These are phyloP conservation scores for Amanita pallidorosea DNA, from an alignment of 768 basidiomycete species.

Conservation along the genomic window DNA sequence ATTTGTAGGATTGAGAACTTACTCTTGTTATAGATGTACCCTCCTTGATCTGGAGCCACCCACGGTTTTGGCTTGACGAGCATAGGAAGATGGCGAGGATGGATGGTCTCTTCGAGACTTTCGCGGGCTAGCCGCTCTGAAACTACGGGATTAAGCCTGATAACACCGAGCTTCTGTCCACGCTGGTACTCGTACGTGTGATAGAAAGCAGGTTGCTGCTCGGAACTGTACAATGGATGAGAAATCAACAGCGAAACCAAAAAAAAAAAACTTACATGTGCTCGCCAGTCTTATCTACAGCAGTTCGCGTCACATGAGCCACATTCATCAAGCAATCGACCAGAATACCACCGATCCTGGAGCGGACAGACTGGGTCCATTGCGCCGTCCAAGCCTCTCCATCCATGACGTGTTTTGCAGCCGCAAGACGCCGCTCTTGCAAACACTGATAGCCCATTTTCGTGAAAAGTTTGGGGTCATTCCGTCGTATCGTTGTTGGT, in stretches of 20 bases:
- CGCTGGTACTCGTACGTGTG: conserved; percentile 90
- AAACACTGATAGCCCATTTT: conserved; percentile 49
- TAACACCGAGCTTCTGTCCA: conserved; percentile 89
- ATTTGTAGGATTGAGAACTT: conserved; percentile 13
- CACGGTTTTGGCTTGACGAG: conserved; percentile 85
- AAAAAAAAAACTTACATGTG: conserved; percentile 37
- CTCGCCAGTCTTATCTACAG: conserved; percentile 45
- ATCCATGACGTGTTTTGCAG: conserved; percentile 52
- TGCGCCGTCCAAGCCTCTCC: conserved; percentile 65
- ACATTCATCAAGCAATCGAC: conserved; percentile 79
- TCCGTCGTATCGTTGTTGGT: conserved; percentile 20
- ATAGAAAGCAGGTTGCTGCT: conserved; percentile 83
- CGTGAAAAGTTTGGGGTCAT: conserved; percentile 39
- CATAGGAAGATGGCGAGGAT: conserved; percentile 96
- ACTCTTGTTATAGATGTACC: conserved; percentile 76
- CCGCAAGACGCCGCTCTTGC: conserved; percentile 53
- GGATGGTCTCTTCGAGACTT: conserved; percentile 54
- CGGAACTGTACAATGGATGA: conserved; percentile 32
- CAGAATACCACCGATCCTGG: conserved; percentile 73
- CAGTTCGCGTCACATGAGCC: conserved; percentile 62
- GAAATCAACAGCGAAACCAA: conserved; percentile 1
- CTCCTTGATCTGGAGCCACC: conserved; percentile 67
- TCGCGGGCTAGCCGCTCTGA: conserved; percentile 72
- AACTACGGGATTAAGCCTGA: conserved; percentile 77
- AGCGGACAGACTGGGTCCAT: conserved; percentile 74